Base-by-base conservation (phyloP, 2,329 filamentous ascomycete genomes). In the Fusarium dimerum region DNA sequence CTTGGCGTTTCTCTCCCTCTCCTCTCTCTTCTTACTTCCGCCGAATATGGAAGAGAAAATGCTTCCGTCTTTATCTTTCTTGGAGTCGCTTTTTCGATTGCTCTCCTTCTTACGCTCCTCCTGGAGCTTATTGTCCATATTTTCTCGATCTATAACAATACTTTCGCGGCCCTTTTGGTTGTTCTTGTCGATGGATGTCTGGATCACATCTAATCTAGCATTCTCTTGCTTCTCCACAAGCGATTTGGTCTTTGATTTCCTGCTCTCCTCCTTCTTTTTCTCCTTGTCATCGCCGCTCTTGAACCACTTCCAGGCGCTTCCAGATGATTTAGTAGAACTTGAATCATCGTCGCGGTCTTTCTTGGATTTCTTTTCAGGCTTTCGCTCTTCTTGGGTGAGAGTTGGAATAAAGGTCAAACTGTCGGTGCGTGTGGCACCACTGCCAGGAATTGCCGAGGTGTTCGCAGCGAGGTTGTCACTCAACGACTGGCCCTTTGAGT, bases 41-140 rank as follows among this genome's bases (percentile, higher is more conserved):
- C 92, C 90, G 66, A 99, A 97, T 50, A 99, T 86, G 1, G 92
- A 94, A 0, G 92, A 93, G 62, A 99, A 92, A n/a, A 97, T 80
- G 57, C 93, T 92, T 8, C 92, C 87, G 55, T 96, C 91, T 67
- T 95, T 96, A 61, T 97, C 92, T 69, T 92, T 96, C 74, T 93
- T 96, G 17, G 86, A 80, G 32, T 88, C 88, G 5, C 85, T 82
- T 68, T 92, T 94, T 42, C 90, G 85, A 57, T 76, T 81, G 62
- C 83, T 87, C 60, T 92, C 88, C 69, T 94, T 95, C 72, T 88
- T 93, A 42, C 89, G 83, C 65, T 96, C 91, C 59, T 91, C 88
- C 52, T 92, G 85, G 8, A 94, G 74, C 66, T 88, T 91, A 56
- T 75, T 77, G 58, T 90, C 87, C 48, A 88, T 71, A 55, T 75